Evolutionary conservation across 768 basidiomycete genomes (phyloP).

Genomic region (Steccherinum ochraceum): DNA sequence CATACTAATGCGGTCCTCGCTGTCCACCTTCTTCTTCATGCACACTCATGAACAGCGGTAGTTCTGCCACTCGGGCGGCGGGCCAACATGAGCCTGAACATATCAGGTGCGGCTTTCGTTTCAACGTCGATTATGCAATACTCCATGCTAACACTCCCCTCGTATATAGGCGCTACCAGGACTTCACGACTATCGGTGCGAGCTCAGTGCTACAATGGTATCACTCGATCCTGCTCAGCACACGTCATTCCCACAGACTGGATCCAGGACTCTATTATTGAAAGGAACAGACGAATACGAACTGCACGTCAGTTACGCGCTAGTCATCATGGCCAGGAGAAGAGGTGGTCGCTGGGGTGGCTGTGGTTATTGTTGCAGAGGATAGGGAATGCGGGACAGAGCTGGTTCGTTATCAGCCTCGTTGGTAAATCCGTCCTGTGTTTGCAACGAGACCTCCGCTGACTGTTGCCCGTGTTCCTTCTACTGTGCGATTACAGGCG

Average conservation of each 20-base stretch:
- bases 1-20: no score
- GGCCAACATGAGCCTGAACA: constrained; percentile 17
- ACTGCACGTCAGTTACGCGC: constrained; percentile 42
- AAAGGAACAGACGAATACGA: constrained; percentile 73
- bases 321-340: constrained; percentile 39
- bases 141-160: background rate
- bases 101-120: constrained; percentile 13
- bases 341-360: constrained; percentile 47
- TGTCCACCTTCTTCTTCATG: background rate
- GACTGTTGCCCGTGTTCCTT: no score
- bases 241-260: constrained; percentile 58
- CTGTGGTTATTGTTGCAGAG: constrained; percentile 57
- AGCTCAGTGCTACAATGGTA: constrained; percentile 8
- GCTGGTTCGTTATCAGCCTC: constrained; percentile 87
- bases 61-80: background rate
- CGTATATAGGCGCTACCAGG: constrained; percentile 74
- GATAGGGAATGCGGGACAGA: constrained; percentile 67
- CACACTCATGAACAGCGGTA: constrained; percentile 1
- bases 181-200: constrained; percentile 91
- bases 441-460: no score
- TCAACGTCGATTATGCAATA: background rate
- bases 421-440: constrained; percentile 55
- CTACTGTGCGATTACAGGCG: constrained; percentile 48
- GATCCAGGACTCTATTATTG: constrained; percentile 92
- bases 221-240: constrained; percentile 9